phyloP scores from a whole-genome alignment of 257 asterid species.

The Plantago ovata region DNA sequence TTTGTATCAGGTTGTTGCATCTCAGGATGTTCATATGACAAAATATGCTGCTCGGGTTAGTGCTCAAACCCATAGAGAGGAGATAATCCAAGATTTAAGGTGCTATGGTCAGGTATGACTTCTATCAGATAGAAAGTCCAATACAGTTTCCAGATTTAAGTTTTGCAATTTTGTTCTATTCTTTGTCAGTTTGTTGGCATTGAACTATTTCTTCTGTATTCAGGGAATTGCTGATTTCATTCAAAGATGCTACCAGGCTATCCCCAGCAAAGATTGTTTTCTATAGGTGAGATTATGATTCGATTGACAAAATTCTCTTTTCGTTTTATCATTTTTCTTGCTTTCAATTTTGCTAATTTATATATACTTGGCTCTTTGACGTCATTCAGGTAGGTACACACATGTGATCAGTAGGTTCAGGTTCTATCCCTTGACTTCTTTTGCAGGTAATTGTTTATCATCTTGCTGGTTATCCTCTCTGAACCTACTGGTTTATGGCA shows the following conservation, averaged over 20 bases:
- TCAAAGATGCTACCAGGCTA: conserved; percentile 75
- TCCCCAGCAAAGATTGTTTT: conserved; percentile 81
- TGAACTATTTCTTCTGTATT: not conserved
- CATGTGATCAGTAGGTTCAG: too few species aligned
- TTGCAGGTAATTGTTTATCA: too few species aligned
- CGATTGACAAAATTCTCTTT: not conserved
- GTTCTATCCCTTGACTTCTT: too few species aligned
- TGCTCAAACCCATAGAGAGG: conserved; percentile 94
- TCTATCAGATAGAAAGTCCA: not conserved
- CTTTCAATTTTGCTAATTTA: too few species aligned
- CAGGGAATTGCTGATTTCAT: conserved; percentile 87
- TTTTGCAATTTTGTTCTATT: too few species aligned
- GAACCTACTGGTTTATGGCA: too few species aligned
- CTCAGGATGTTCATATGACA: conserved; percentile 93
- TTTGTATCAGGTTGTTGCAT: conserved; percentile 77
- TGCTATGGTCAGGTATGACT: conserved; percentile 67
- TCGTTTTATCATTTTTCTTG: too few species aligned
- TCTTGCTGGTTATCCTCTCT: too few species aligned
- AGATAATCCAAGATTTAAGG: conserved; percentile 80
- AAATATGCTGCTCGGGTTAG: conserved; percentile 91
- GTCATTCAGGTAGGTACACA: too few species aligned
- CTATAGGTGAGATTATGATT: conserved; percentile 48
- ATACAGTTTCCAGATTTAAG: not conserved
- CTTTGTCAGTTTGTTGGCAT: too few species aligned
- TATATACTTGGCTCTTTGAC: too few species aligned